Base-by-base conservation (phyloP, 768 basidiomycete genomes). In the Hortiboletus flavorubellus region DNA sequence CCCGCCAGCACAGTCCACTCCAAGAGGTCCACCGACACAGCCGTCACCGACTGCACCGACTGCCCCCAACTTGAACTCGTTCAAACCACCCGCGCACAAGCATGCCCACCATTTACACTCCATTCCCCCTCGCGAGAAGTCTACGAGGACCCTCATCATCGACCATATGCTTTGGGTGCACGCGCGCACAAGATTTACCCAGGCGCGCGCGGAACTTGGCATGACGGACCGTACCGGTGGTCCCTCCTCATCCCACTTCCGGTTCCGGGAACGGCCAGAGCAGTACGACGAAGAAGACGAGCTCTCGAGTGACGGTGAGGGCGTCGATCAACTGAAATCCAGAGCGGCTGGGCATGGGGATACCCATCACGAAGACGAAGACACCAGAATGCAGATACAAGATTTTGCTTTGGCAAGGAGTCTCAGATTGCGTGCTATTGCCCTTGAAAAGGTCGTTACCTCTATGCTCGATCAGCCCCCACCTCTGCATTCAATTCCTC, bases 141-240 rank as follows among this genome's bases (percentile, higher is more conserved):
- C 87, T n/a, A 92, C 91, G 8, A 77, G 90, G 33, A 93, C 90
- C 10, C 77, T 93, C 53, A 93, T 93, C 62, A 83, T 93, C 53
- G 91, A 93, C 70, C 88, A 93, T 70, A 84, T 91, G 79, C 75
- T 92, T 46, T 93, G 88, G 89, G 87, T 86, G 8, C 91, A 93
- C 70, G 84, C 80, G 11, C 78, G 86, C 59, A 90, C 90, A 14
- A 80, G 91, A 54, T 89, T 91, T 59, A 84, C 86, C 8, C 91
- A 93, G 69, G 90, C 87, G 5, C 81, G 90, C 31, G 89, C 89
- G 50, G 91, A 92, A 69, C 80, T 93, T 11, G 89, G 87, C 35
- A 91, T 92, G 89, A 85, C 86, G 8, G 89, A 90, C 70, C 85
- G 83, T 54, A 85, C 89, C 0, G 88, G 88, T 7, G 89, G 87